These are phyloP conservation scores for Penicillium expansum DNA, from an alignment of 2,329 filamentous ascomycete genomes.

Conservation along the genomic window DNA sequence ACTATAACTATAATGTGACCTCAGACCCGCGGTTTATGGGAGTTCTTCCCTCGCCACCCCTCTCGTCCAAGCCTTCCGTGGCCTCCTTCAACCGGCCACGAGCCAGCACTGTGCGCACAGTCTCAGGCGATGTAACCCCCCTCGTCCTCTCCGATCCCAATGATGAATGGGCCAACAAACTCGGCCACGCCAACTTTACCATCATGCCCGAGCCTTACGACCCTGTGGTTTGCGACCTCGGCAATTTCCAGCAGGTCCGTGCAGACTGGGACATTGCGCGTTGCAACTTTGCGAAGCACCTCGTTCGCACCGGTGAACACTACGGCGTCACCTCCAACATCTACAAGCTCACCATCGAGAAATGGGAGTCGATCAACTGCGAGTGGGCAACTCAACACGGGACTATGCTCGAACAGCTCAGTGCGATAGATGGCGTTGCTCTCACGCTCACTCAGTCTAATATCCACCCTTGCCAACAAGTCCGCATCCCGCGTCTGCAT, in stretches of 20 bases:
- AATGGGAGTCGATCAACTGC: conserved; percentile 78
- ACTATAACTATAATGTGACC: conserved; percentile 46
- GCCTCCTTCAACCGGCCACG: conserved; percentile 65
- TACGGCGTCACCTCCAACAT: conserved; percentile 88
- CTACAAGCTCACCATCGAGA: conserved; percentile 78
- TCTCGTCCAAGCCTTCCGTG: conserved; percentile 74
- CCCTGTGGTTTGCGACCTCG: conserved; percentile 60
- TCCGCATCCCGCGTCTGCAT: conserved; percentile 44
- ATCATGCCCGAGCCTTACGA: conserved; percentile 79
- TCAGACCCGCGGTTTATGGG: conserved; percentile 49
- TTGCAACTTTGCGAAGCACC: conserved; percentile 83
- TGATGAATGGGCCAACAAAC: conserved; percentile 78
- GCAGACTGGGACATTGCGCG: conserved; percentile 80
- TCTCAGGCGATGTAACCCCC: conserved; percentile 51
- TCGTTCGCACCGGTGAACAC: conserved; percentile 83
- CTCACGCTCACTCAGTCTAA: conserved; percentile 41
- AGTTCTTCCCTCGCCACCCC: conserved; percentile 63
- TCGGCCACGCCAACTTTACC: conserved; percentile 92
- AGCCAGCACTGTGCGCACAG: conserved; percentile 42
- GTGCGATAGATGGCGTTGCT: conserved; percentile 33
- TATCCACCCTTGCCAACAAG: conserved; percentile 50
- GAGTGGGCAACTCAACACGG: conserved; percentile 72
- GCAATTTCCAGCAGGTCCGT: conserved; percentile 63
- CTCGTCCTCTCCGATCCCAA: conserved; percentile 63
- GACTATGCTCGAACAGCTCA: conserved; percentile 55